These are phyloP conservation scores for Stephania japonica DNA, from an alignment of 164 flowering plant species.

Conservation along the genomic window DNA sequence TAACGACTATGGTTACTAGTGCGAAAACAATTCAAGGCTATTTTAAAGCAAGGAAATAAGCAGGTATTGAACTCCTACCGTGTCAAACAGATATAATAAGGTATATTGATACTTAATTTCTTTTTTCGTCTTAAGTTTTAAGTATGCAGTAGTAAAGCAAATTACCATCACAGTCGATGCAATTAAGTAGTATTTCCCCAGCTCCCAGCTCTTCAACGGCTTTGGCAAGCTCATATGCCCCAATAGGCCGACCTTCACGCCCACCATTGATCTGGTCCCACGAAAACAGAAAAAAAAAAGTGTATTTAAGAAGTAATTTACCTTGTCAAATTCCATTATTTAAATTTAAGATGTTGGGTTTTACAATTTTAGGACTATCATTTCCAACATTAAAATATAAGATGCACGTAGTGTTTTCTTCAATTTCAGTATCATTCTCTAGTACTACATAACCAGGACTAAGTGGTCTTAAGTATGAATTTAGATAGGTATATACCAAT, in stretches of 20 bases:
- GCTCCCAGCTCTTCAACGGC: slow-evolving; percentile 98
- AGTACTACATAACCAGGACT: not conserved
- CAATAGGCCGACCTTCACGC: slow-evolving; percentile 93
- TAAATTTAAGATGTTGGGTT: not conserved
- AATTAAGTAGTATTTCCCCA: slow-evolving; percentile 92
- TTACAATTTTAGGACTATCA: not conserved
- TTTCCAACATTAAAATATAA: not conserved
- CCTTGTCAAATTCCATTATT: not conserved
- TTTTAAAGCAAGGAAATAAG: no score
- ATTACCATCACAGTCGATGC: slow-evolving; percentile 98
- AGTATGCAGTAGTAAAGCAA: not conserved
- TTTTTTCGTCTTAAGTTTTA: no score
- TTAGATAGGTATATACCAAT: not conserved
- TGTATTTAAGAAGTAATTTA: not conserved
- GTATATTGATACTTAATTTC: no score
- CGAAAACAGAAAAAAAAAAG: slow-evolving; percentile 6
- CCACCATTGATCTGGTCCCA: slow-evolving; percentile 83
- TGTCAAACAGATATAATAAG: not conserved
- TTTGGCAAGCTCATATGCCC: slow-evolving; percentile 98
- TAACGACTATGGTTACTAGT: not conserved
- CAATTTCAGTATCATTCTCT: not conserved
- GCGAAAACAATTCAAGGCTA: not conserved
- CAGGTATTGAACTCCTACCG: not conserved
- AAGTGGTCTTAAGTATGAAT: not conserved
- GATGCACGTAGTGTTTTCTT: not conserved